Evolutionary conservation across 2,329 filamentous ascomycete species (phyloP).

Genomic region (Neocatenulostroma microsporum): DNA sequence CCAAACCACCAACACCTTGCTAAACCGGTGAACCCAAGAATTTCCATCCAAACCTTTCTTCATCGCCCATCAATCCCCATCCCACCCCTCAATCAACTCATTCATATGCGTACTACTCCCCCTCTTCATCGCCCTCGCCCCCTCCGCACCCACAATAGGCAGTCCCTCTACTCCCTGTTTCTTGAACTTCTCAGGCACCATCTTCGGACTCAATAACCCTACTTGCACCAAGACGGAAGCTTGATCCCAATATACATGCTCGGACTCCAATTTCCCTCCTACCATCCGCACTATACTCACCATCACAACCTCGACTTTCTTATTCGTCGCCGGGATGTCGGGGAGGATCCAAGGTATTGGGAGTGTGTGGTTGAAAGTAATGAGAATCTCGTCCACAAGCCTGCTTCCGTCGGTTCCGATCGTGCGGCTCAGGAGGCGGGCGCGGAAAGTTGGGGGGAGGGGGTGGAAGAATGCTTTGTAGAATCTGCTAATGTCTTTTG

Average conservation of each 20-base stretch:
- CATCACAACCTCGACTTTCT: slow-evolving; percentile 48
- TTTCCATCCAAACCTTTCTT: neutral
- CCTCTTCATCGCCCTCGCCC: slow-evolving; percentile 40
- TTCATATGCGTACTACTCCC: slow-evolving; percentile 38
- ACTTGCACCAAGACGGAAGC: slow-evolving; percentile 53
- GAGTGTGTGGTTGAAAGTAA: slow-evolving; percentile 50
- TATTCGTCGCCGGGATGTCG: slow-evolving; percentile 49
- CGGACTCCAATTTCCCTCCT: slow-evolving; percentile 47
- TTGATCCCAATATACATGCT: slow-evolving; percentile 57
- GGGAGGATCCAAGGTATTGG: slow-evolving; percentile 54
- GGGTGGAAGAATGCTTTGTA: slow-evolving; percentile 52
- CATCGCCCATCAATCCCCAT: slow-evolving; percentile 1
- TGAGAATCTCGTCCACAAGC: slow-evolving; percentile 54
- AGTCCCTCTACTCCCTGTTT: slow-evolving; percentile 39
- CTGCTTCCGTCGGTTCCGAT: slow-evolving; percentile 44
- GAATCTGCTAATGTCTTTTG: slow-evolving; percentile 41
- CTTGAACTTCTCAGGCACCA: slow-evolving; percentile 41
- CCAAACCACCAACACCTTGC: neutral
- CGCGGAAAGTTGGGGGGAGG: slow-evolving; percentile 42
- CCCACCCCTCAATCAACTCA: slow-evolving; percentile 44
- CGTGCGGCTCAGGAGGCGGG: slow-evolving; percentile 51
- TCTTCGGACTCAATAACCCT: slow-evolving; percentile 50
- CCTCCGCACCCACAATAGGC: slow-evolving; percentile 40
- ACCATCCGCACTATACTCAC: slow-evolving; percentile 51
- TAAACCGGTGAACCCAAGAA: neutral